Conservation (phyloP, 1,284 basidiomycete genomes). For the Hymenochaete sp. region DNA sequence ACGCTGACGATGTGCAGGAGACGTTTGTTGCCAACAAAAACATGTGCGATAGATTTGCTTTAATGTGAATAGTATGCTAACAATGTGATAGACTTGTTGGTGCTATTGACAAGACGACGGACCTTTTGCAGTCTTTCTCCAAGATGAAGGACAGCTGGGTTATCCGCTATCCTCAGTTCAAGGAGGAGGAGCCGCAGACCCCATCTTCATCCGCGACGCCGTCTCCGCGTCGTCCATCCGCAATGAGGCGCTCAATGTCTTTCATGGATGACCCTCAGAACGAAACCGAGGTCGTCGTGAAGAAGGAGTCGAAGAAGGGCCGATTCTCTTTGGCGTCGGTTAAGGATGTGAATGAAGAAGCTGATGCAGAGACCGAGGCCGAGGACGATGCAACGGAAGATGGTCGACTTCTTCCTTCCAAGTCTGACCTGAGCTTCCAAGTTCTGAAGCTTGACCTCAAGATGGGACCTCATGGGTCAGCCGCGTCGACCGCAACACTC, state of each 20-base stretch:
- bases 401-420: conserved; percentile 34
- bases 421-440: conserved; percentile 54
- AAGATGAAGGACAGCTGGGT: conserved; percentile 80
- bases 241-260: conserved; percentile 59
- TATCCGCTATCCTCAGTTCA: conserved; percentile 75
- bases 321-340: conserved; percentile 28
- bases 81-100: conserved; percentile 50
- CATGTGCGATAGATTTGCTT: conserved; percentile 34
- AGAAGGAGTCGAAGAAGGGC: conserved; percentile 35
- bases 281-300: conserved; percentile 60
- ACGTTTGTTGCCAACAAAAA: conserved; percentile 65
- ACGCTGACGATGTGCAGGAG: conserved; percentile 62
- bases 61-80: conserved; percentile 10
- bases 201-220: conserved; percentile 24
- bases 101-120: conserved; percentile 66
- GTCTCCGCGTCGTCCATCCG: conserved; percentile 29
- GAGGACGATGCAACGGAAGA: conserved; percentile 32
- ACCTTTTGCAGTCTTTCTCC: conserved; percentile 64
- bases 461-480: conserved; percentile 68
- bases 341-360: no score
- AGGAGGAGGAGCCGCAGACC: conserved; percentile 24
- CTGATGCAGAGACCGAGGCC: conserved; percentile 27
- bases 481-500: conserved; percentile 60
- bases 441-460: conserved; percentile 91
- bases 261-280: conserved; percentile 73